Evolutionary conservation across 306 rosid genomes (phyloP).

Genomic region (Abrus pulchellus): DNA sequence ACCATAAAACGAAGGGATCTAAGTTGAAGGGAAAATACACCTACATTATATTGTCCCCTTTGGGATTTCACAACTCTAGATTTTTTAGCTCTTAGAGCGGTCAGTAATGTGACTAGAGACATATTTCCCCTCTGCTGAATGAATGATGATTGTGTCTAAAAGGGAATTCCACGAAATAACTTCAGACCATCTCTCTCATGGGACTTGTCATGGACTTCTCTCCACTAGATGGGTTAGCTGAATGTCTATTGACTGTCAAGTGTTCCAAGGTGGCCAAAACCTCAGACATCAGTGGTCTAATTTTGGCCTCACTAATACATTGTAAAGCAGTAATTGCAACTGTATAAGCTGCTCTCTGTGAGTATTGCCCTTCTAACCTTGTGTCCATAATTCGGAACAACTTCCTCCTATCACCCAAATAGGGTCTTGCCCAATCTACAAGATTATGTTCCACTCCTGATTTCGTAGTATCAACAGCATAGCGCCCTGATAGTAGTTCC

Average conservation of each 20-base stretch:
- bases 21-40: slow-evolving; percentile 25
- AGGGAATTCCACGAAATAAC: slow-evolving; percentile 34
- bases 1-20: slow-evolving; percentile 36
- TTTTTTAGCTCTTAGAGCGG: not conserved
- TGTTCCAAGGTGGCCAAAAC: slow-evolving; percentile 78
- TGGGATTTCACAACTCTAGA: slow-evolving; percentile 16
- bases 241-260: slow-evolving; percentile 59
- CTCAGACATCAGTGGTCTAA: slow-evolving; percentile 80
- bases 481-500: slow-evolving; percentile 82
- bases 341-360: slow-evolving; percentile 74
- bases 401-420: slow-evolving; percentile 77
- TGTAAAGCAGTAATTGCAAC: slow-evolving; percentile 77
- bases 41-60: not conserved
- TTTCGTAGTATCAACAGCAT: slow-evolving; percentile 75
- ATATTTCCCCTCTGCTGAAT: slow-evolving; percentile 30
- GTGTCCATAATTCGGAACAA: slow-evolving; percentile 95
- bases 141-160: slow-evolving; percentile 47
- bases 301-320: slow-evolving; percentile 73
- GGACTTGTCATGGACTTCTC: slow-evolving; percentile 44
- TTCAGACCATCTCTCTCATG: slow-evolving; percentile 2
- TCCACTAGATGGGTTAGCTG: slow-evolving; percentile 55
- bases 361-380: slow-evolving; percentile 84
- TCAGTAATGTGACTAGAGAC: slow-evolving; percentile 17
- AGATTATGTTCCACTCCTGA: slow-evolving; percentile 74
- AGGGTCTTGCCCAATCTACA: slow-evolving; percentile 88